phyloP scores from a whole-genome alignment of 163 green algal species.

The Scenedesmus sp. region DNA sequence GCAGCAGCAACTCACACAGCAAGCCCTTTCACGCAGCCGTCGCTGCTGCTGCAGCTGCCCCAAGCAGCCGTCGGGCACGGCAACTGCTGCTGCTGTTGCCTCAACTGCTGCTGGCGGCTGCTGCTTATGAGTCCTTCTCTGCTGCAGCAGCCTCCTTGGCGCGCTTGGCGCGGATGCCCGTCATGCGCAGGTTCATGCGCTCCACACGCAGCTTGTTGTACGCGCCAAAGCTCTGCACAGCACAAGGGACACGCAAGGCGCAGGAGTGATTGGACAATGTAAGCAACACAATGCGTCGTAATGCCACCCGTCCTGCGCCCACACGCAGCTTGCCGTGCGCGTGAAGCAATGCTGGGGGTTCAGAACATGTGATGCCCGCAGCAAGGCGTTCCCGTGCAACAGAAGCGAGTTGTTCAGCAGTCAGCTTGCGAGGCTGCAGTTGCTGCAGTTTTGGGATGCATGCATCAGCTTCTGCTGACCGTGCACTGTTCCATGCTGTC shows the following conservation, averaged over 20 bases:
- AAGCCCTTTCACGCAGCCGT: neutral
- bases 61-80: neutral
- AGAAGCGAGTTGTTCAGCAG: no score
- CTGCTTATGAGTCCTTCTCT: conserved; percentile 74
- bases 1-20: neutral
- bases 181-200: conserved; percentile 90
- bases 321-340: conserved; percentile 94
- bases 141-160: conserved; percentile 80
- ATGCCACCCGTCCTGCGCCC: conserved; percentile 64
- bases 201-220: conserved; percentile 96
- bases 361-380: no score
- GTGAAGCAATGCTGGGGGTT: no score
- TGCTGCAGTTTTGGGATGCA: no score
- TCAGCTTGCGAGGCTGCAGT: no score
- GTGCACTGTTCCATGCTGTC: no score
- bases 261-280: no score
- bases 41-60: neutral
- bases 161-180: conserved; percentile 90
- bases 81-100: conserved; percentile 2
- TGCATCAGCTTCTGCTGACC: no score
- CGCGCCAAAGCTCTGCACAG: conserved; percentile 62
- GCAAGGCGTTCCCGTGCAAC: no score
- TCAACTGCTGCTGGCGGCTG: neutral
- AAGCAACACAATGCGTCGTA: conserved; percentile 53
- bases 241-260: no score